phyloP scores from a whole-genome alignment of 2,329 filamentous ascomycete species.

The Neonectria ditissima region DNA sequence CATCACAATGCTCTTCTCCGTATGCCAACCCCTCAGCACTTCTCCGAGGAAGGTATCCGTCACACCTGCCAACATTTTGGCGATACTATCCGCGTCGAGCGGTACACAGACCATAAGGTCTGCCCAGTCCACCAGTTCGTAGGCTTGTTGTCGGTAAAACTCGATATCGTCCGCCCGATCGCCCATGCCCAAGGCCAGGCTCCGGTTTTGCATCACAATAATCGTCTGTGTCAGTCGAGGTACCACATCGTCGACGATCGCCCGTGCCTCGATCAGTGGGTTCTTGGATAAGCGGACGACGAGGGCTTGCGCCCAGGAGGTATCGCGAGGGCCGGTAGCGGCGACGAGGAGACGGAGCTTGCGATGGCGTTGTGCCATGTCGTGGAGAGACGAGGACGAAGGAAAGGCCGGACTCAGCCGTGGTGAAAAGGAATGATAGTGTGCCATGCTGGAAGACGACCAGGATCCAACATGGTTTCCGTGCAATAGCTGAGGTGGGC shows the following conservation, averaged over 20 bases:
- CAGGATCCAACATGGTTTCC: conserved; percentile 48
- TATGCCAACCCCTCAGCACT: conserved; percentile 86
- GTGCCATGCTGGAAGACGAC: conserved; percentile 49
- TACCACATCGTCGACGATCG: conserved; percentile 74
- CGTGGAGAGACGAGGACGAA: conserved; percentile 53
- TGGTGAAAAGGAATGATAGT: conserved; percentile 47
- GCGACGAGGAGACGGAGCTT: conserved; percentile 73
- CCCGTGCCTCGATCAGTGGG: conserved; percentile 69
- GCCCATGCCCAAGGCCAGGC: conserved; percentile 48
- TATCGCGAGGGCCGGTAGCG: conserved; percentile 73
- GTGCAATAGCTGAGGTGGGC: conserved; percentile 40
- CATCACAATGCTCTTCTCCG: conserved; percentile 84
- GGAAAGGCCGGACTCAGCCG: conserved; percentile 47
- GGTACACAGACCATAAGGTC: conserved; percentile 87
- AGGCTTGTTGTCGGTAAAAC: conserved; percentile 63
- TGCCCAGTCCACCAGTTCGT: conserved; percentile 85
- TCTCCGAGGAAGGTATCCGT: conserved; percentile 85
- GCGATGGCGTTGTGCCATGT: conserved; percentile 52
- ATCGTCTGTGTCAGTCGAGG: conserved; percentile 73
- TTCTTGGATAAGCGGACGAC: conserved; percentile 76
- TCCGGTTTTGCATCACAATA: conserved; percentile 68
- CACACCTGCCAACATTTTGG: conserved; percentile 88
- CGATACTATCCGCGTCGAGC: conserved; percentile 85
- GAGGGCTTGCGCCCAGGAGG: conserved; percentile 74
- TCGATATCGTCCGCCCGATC: conserved; percentile 62